Base-by-base conservation (phyloP, 2,329 filamentous ascomycete genomes). In the Xylaria sp. region DNA sequence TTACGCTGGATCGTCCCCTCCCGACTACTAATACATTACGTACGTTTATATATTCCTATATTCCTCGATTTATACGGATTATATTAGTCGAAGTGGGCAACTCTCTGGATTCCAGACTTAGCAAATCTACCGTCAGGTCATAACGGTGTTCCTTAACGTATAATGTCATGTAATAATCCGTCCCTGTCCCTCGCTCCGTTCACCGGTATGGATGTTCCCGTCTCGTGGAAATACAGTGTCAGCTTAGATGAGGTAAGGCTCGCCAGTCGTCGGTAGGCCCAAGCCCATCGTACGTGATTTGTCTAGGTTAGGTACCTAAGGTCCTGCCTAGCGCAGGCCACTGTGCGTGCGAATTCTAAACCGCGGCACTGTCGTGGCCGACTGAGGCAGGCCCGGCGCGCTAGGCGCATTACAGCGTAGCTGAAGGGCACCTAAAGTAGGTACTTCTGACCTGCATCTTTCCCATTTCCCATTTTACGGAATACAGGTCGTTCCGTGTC, bases 401-500 rank as follows among this genome's bases (percentile, higher is more conserved):
- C 49, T 51, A 51, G 23, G 23, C 49, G 23, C 23, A n/a, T 35
- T 51, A 4, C 49, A 35, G 49, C 49, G 49, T 30, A 51, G 49
- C 49, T 51, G 49, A 51, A 35, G 49, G 19, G 47, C 16, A 19
- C 42, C 42, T 46, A 46, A 46, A 16, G 42, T 46, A 46, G 13
- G 42, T 46, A 63, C 59, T 61, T 63, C 61, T 63, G 59, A 58
- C 60, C 59, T 62, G 62, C 61, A 64, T 60, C 62, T 62, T 58
- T 65, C 54, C 62, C 63, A 52, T 63, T 53, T 64, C 23, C 23
- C 23, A 30, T 30, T 30, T 30, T 30, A 30, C 23, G 23, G 23
- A 30, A 30, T 61, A 66, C 58, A 63, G 64, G 64, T 57, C 54
- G 60, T 63, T 52, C 58, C 63, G 61, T 62, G 62, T 64, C 64